phyloP scores from a whole-genome alignment of 179 eudicot genomes.

The Monotropa hypopitys region DNA sequence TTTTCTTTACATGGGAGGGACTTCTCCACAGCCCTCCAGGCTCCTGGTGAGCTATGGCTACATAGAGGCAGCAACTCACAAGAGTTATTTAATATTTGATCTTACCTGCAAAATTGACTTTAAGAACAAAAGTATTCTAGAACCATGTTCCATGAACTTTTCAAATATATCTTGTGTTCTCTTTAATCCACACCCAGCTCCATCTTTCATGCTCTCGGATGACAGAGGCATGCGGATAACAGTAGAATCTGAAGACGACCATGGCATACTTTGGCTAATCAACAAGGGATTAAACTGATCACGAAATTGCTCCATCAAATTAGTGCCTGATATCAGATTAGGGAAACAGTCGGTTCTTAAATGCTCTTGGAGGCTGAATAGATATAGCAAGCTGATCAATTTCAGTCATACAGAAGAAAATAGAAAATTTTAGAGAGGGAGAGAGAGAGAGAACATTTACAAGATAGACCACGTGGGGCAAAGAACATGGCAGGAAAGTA shows the following conservation, averaged over 20 bases:
- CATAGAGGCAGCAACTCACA: background rate
- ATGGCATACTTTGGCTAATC: conserved; percentile 49
- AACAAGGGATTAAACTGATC: conserved; percentile 89
- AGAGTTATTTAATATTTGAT: background rate
- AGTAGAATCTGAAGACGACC: conserved; percentile 46
- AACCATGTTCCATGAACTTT: conserved; percentile 65
- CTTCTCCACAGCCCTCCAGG: background rate
- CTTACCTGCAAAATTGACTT: conserved; percentile 90
- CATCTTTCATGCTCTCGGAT: conserved; percentile 42
- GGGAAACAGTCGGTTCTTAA: conserved; percentile 4
- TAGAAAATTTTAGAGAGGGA: no score
- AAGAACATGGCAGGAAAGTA: no score
- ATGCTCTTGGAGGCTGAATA: conserved; percentile 1
- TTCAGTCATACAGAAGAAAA: background rate
- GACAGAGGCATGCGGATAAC: conserved; percentile 91
- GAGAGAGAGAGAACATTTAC: no score
- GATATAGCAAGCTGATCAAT: background rate
- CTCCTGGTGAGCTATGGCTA: background rate
- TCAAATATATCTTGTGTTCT: conserved; percentile 44
- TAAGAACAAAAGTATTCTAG: conserved; percentile 56
- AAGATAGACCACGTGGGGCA: background rate
- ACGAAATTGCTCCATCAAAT: conserved; percentile 65
- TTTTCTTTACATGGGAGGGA: background rate
- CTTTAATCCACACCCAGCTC: conserved; percentile 43
- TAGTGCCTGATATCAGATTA: conserved; percentile 46